Evolutionary conservation across 148 eudicot species (phyloP), one percentile per base, ranked within the genome.

Genomic region (Amaranthus hypochondriacus): DNA sequence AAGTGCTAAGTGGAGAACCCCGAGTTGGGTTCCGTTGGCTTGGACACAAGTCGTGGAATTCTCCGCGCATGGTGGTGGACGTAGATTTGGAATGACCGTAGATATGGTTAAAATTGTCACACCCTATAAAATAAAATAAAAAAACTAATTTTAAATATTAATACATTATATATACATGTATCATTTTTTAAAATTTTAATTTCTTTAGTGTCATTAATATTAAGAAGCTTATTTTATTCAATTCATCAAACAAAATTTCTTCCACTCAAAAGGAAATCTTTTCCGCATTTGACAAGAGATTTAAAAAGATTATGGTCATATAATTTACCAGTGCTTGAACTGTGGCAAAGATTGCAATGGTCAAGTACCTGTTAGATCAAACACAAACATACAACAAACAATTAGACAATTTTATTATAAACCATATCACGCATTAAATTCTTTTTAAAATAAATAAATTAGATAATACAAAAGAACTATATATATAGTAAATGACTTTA

Each of bases 281-380:
- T 28, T 9, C 3, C 11, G 13, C 13, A 42, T 61, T 10, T 2
- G 50, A 64, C 12, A 4, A 7, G 11, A 7, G 48, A 56, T 50
- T 9, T 75, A 6, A 28, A 21, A 56, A 56, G 65, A 48, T 47
- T 64, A 51, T 46, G 18, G 12, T 67, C 66, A 39, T n/a, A 70
- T 18, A 18, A 18, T 53, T 81, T 81, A 92, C 97, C 77, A 78
- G 70, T 70, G 90, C 98, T 93, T 93, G 98, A 69, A 93, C 91
- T 1, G 89, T 77, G 51, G 90, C 83, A 59, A 93, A 93, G 67
- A 93, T 88, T 62, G 84, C 92, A 83, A 93, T 89, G 43, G 95
- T 93, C 73, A 83, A 71, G 73, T 93, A 93, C 87, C 98, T 93
- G 81, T 48, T 65, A 77, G 28, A 71, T 6, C 43, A 51, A 28